Evolutionary conservation across 1,284 basidiomycete genomes (phyloP), one percentile per base, ranked within the genome.

Genomic region (Sanghuangporus baumii): DNA sequence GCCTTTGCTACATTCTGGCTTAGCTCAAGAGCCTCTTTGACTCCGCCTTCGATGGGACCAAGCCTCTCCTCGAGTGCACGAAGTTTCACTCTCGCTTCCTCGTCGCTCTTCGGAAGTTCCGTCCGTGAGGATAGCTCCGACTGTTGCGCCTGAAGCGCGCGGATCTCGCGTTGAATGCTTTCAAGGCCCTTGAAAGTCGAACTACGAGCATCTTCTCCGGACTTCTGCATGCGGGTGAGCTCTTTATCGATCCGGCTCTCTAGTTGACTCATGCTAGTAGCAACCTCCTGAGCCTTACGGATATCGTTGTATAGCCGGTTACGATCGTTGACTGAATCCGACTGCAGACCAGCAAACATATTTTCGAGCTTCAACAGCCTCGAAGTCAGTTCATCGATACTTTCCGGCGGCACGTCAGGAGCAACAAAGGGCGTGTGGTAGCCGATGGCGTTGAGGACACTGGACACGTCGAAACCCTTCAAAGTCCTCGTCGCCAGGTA

Each of bases 21-120:
- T 2, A 84, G 65, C 55, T 91, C 88, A 41, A 91, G 69, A 0
- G 88, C 88, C 64, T 90, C 87, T 71, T 85, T 84, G 58, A 90
- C 81, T 6, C 82, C 83, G n/a, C 82, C 80, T 71, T 93, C 90
- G 6, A 92, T 79, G 41, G 73, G 72, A 0, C 79, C 83, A 18
- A 94, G 67, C 4, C 86, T 81, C 48, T 87, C 82, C 67, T 90
- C 87, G 38, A 92, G 71, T 0, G 76, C 71, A 61, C 74, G 77
- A 54, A 91, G 69, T 70, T 79, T 81, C 51, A 73, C 75, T 11
- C 82, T 75, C 0, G 86, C 82, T 66, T 87, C 86, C 23, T 84
- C 85, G 67, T 85, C 83, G 34, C 61, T 64, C 4, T 68, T 63
- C 11, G 67, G 62, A 62, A 54, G 56, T 61, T 69, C 43, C 52